These are phyloP conservation scores for Hymenoscyphus fructigenus DNA, from an alignment of 2,329 filamentous ascomycete genomes.

Conservation along the genomic window DNA sequence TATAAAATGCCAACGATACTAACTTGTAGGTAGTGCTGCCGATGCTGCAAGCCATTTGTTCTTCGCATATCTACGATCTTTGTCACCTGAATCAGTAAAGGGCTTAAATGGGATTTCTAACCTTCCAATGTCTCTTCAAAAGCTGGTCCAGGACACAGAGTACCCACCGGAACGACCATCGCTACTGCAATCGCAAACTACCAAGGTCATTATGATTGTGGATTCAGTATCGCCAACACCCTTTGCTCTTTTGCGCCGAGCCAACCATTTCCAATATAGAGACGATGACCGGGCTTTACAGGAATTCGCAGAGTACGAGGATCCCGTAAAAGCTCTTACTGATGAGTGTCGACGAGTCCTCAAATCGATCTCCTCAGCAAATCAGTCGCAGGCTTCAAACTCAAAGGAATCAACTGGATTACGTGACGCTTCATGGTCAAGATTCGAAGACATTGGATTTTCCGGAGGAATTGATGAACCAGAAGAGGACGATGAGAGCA, in stretches of 20 bases:
- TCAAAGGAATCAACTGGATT: conserved; percentile 70
- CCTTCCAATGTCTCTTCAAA: conserved; percentile 86
- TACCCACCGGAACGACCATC: conserved; percentile 82
- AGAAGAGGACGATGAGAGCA: conserved; percentile 53
- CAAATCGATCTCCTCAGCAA: conserved; percentile 81
- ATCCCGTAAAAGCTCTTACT: conserved; percentile 82
- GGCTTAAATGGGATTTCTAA: conserved; percentile 76
- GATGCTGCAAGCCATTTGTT: conserved; percentile 97
- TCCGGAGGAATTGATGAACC: conserved; percentile 71
- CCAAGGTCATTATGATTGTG: conserved; percentile 95
- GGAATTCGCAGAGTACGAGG: conserved; percentile 83
- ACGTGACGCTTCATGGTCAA: conserved; percentile 89
- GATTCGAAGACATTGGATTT: conserved; percentile 95
- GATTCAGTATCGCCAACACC: conserved; percentile 92
- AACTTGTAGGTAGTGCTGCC: conserved; percentile 62
- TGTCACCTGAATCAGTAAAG: conserved; percentile 73
- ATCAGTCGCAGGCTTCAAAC: conserved; percentile 76
- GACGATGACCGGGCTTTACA: conserved; percentile 84
- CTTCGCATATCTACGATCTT: conserved; percentile 91
- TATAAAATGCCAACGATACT: conserved; percentile 1
- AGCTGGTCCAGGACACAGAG: conserved; percentile 86
- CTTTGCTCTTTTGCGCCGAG: conserved; percentile 83
- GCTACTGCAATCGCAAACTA: conserved; percentile 75
- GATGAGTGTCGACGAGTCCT: conserved; percentile 93
- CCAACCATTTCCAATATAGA: conserved; percentile 93